Conservation (phyloP, 2,329 filamentous ascomycete genomes). For the Zelopaecilomyces penicillatus region DNA sequence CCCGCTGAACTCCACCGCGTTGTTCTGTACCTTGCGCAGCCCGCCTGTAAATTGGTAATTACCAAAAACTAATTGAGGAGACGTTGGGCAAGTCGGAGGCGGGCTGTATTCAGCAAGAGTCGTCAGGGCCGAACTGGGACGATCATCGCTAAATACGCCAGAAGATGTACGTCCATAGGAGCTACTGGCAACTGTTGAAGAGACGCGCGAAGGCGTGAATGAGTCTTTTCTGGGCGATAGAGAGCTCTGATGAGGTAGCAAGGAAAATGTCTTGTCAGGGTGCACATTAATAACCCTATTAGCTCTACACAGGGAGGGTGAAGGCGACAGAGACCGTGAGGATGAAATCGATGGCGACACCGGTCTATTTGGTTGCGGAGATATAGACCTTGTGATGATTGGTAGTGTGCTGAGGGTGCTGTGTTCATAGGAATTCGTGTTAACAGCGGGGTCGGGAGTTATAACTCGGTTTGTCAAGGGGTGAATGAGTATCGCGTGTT, state of each 20-base stretch:
- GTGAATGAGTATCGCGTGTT: neutral
- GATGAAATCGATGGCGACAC: conserved; percentile 8
- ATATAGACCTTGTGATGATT: conserved; percentile 1
- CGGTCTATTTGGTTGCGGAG: conserved; percentile 2
- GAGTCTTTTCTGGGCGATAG: conserved; percentile 22
- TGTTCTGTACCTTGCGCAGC: conserved; percentile 40
- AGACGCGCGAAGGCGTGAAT: conserved; percentile 32
- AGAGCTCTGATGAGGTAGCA: conserved; percentile 29
- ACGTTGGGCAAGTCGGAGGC: conserved; percentile 12
- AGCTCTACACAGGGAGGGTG: conserved; percentile 19
- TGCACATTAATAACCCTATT: conserved; percentile 40
- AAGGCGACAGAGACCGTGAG: conserved; percentile 8
- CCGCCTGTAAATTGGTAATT: conserved; percentile 48
- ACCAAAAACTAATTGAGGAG: conserved; percentile 29
- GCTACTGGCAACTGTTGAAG: conserved; percentile 36
- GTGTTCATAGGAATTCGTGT: neutral
- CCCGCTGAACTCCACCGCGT: conserved; percentile 1
- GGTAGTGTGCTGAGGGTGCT: neutral
- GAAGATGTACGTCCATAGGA: conserved; percentile 42
- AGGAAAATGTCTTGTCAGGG: conserved; percentile 51
- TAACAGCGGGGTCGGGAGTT: conserved; percentile 1
- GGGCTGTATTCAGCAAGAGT: conserved; percentile 32
- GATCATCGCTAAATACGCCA: conserved; percentile 39
- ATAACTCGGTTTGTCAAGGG: neutral
- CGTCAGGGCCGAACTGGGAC: conserved; percentile 40